Base-by-base conservation (phyloP, 352 stramenopile genomes). In the Pythium aristosporum region DNA sequence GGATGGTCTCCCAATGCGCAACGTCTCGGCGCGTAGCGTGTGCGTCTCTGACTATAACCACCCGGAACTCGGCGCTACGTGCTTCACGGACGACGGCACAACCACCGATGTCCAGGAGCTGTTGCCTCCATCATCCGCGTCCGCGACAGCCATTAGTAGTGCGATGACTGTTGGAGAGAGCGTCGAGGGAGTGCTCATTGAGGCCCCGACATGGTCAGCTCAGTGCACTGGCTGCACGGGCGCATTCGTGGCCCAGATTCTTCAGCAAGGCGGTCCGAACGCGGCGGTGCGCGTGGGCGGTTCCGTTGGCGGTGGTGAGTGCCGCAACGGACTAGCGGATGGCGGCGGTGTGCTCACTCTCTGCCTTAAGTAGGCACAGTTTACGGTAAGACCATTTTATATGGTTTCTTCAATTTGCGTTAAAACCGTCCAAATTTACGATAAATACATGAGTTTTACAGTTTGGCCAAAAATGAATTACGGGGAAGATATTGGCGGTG, bases 51-150 rank as follows among this genome's bases (percentile, higher is more conserved):
- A 65, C 47, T 56, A 47, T 37, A 58, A 57, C 25, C 57, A 50
- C 49, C 57, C 57, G 18, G 57, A 65, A 47, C 48, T 57, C 36
- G 57, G 57, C 21, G 57, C 57, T 2, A 53, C 57, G 36, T 65
- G 57, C 13, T 18, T 65, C 3, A 15, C 23, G 13, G 47, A 42
- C 8, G 30, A 44, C n/a, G 55, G 18, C 18, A 15, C 3, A 10
- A 18, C 5, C 18, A 13, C 42, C 8, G 43, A 16, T 6, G 18
- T 62, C 28, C 5, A 28, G 16, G 12, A 28, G 5, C 18, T 61
- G 6, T 13, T 52, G 15, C 54, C 36, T n/a, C 42, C 47, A n/a
- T 37, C 47, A 13, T 16, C 30, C n/a, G 34, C 51, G 13, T 25
- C 28, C 12, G 18, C 9, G 3, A 37, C 25, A 13, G 10, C 54